Evolutionary conservation across 805 yeast genomes (phyloP).

Genomic region (Sugiyamaella chiloensis): DNA sequence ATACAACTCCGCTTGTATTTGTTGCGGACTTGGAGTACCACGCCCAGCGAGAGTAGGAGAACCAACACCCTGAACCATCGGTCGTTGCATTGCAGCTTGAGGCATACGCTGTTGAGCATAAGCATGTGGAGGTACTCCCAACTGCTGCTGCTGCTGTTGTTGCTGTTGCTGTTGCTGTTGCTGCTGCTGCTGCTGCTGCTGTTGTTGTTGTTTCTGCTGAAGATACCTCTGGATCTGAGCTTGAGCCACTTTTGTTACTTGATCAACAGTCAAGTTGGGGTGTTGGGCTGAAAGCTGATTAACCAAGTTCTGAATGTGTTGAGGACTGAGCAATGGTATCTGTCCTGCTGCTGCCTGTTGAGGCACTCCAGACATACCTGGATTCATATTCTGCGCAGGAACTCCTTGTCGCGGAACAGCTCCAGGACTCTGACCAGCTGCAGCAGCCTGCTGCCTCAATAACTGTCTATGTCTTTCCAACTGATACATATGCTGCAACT

Average conservation of each 20-base stretch:
- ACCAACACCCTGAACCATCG: conserved; percentile 1
- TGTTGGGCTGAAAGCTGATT: conserved; percentile 27
- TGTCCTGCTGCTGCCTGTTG: conserved; percentile 8
- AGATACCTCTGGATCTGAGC: conserved; percentile 32
- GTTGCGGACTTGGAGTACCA: conserved; percentile 11
- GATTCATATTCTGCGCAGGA: conserved; percentile 14
- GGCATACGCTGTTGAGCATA: conserved; percentile 13
- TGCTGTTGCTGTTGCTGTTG: conserved; percentile 13
- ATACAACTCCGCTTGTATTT: conserved; percentile 12
- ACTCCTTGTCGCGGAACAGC: conserved; percentile 28
- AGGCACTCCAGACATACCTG: conserved; percentile 27
- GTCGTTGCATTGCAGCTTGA: conserved; percentile 3
- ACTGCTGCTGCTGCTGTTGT: conserved; percentile 13
- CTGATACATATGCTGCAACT: conserved; percentile 26
- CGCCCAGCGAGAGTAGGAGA: conserved; percentile 8
- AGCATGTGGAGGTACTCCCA: background rate
- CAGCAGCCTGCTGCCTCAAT: conserved; percentile 28
- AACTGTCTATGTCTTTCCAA: conserved; percentile 31
- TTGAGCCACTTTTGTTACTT: conserved; percentile 32
- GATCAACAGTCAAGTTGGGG: conserved; percentile 32
- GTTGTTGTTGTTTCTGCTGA: conserved; percentile 26
- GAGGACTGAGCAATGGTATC: conserved; percentile 18
- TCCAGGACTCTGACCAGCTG: conserved; percentile 36
- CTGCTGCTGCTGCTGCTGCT: conserved; percentile 16
- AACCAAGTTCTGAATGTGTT: conserved; percentile 24